Conservation (phyloP, 805 yeast genomes). For the Candida xyloterini region DNA sequence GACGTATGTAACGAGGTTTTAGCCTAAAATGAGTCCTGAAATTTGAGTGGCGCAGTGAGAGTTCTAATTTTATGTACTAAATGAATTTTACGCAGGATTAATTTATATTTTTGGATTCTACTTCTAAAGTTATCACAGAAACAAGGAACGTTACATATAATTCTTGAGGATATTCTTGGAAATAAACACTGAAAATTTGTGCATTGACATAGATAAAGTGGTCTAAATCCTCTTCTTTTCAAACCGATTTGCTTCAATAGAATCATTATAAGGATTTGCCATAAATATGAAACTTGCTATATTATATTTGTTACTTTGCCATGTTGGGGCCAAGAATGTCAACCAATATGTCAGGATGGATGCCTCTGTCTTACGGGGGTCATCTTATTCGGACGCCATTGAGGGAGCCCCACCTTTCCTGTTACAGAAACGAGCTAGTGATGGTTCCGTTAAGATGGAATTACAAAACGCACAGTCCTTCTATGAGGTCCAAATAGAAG, state of each 20-base stretch:
- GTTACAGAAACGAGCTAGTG: constrained; percentile 25
- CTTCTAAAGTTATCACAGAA: too few species aligned
- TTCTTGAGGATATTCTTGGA: too few species aligned
- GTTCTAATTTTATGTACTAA: constrained; percentile 1
- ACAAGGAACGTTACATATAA: too few species aligned
- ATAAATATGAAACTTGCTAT: constrained; percentile 1
- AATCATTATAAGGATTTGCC: neutral
- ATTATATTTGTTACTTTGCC: neutral
- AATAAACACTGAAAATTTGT: too few species aligned
- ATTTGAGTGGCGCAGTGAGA: neutral
- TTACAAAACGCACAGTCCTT: constrained; percentile 41
- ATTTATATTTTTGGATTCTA: neutral
- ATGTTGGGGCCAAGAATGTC: constrained; percentile 3
- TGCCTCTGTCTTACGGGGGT: constrained; percentile 23
- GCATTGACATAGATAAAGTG: too few species aligned
- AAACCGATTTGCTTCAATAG: too few species aligned
- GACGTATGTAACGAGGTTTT: neutral
- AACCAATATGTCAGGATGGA: constrained; percentile 19
- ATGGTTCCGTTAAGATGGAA: constrained; percentile 30
- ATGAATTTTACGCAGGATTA: neutral
- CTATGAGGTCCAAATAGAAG: constrained; percentile 41
- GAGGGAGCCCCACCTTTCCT: constrained; percentile 17
- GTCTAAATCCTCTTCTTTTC: too few species aligned
- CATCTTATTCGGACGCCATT: constrained; percentile 11
- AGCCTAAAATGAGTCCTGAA: neutral